These are phyloP conservation scores for Ceratocystis cacaofunesta DNA, from an alignment of 2,329 filamentous ascomycete genomes.

Conservation along the genomic window DNA sequence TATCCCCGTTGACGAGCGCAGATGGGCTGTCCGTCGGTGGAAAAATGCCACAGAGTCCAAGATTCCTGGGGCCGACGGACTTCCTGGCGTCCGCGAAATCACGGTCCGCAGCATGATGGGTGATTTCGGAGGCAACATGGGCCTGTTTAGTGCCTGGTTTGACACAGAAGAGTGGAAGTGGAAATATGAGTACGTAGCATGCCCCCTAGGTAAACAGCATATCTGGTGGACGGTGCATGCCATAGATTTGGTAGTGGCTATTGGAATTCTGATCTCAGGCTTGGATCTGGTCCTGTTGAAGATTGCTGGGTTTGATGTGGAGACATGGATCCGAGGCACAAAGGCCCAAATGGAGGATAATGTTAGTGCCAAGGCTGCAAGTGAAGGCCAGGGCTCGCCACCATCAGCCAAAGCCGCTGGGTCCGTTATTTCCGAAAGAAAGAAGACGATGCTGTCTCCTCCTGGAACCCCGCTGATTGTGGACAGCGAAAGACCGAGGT, in stretches of 20 bases:
- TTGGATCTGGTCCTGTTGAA: constrained; percentile 5
- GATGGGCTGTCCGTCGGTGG: constrained; percentile 39
- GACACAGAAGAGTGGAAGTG: constrained; percentile 58
- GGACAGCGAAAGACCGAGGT: neutral
- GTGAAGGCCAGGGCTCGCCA: neutral
- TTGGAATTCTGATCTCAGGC: constrained; percentile 2
- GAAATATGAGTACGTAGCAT: constrained; percentile 67
- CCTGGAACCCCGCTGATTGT: neutral
- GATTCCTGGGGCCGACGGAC: constrained; percentile 28
- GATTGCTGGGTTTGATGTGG: constrained; percentile 8
- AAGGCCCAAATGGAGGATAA: neutral
- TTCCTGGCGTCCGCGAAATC: constrained; percentile 65
- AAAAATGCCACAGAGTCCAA: constrained; percentile 28
- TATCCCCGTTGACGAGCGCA: constrained; percentile 27
- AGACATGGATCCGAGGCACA: constrained; percentile 7
- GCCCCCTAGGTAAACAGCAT: constrained; percentile 70
- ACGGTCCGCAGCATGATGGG: constrained; percentile 99
- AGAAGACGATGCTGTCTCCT: neutral
- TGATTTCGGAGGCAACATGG: constrained; percentile 81
- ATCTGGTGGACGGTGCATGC: constrained; percentile 59
- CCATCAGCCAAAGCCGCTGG: neutral
- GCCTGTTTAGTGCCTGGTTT: constrained; percentile 80
- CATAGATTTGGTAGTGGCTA: constrained; percentile 2
- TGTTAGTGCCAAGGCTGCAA: neutral
- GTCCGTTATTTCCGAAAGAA: neutral